These are phyloP conservation scores for Saccharomyces eubayanus DNA, from an alignment of 805 yeast species.

Conservation along the genomic window DNA sequence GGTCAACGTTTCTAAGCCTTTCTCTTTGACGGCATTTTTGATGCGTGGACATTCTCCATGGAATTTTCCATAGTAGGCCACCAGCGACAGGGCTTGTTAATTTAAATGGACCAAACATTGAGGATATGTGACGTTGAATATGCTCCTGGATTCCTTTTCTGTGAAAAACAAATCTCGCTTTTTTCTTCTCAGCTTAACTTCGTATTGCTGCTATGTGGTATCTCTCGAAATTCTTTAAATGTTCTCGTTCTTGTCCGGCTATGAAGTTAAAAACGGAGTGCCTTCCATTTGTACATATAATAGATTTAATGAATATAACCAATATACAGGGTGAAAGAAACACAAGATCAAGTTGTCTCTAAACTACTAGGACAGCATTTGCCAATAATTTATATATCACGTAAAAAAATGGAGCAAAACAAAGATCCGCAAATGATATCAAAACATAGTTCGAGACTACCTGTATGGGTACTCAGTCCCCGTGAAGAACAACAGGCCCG, in stretches of 20 bases:
- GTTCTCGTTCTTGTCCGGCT: not conserved
- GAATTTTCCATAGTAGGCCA: constrained; percentile 47
- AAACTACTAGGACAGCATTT: not conserved
- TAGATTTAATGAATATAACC: not conserved
- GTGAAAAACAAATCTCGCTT: not conserved
- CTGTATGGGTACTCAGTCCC: constrained; percentile 71
- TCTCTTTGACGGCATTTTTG: constrained; percentile 81
- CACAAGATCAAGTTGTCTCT: not conserved
- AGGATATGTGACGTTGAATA: not conserved
- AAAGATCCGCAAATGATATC: constrained; percentile 6
- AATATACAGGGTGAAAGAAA: not conserved
- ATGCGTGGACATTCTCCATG: constrained; percentile 67
- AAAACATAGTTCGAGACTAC: constrained; percentile 36
- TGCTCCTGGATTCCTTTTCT: not conserved
- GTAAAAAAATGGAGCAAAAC: constrained; percentile 1
- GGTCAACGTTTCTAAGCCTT: constrained; percentile 75
- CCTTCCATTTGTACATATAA: not conserved
- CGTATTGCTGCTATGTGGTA: not conserved
- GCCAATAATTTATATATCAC: not conserved
- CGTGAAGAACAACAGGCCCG: constrained; percentile 67
- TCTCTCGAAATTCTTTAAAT: not conserved
- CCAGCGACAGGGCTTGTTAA: constrained; percentile 22
- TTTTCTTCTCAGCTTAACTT: not conserved
- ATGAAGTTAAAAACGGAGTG: not conserved
- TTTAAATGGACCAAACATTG: constrained; percentile 30